Percentiles rank a stretch among this genome's conserved stretches.
Conservation (phyloP, 148 eudicot genomes). For the Gaultheria prostrata region DNA sequence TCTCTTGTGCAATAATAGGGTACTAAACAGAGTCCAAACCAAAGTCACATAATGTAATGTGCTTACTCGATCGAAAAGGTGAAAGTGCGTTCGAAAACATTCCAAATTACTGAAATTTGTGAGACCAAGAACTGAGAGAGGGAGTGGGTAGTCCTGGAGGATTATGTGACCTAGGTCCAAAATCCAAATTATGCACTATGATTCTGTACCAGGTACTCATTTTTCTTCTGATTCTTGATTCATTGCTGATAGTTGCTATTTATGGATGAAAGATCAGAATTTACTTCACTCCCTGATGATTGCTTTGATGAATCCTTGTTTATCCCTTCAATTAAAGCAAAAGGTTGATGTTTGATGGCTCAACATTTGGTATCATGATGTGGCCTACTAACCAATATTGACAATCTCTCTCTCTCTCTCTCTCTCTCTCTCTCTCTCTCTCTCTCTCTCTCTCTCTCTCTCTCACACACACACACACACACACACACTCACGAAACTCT, state of each 20-base stretch:
- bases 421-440: neutral
- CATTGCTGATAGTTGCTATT: neutral
- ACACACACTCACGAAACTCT: neutral
- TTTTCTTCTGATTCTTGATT: neutral
- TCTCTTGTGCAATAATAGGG: neutral
- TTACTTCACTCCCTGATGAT: neutral
- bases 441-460: too few species aligned
- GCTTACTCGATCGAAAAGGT: neutral
- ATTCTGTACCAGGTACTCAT: neutral
- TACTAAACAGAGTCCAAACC: neutral
- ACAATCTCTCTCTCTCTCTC: neutral
- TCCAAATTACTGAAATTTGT: neutral
- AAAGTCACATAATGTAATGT: neutral
- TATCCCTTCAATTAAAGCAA: neutral
- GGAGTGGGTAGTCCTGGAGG: neutral
- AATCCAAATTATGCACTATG: neutral
- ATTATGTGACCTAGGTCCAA: neutral
- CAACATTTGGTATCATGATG: neutral
- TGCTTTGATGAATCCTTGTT: neutral
- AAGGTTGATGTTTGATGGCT: neutral
- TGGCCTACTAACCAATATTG: neutral
- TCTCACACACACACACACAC: neutral
- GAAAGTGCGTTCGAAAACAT: neutral
- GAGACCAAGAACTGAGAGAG: neutral
- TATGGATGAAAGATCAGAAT: neutral